Evolutionary conservation across 164 flowering plant genomes (phyloP).

Genomic region (Platanus orientalis): DNA sequence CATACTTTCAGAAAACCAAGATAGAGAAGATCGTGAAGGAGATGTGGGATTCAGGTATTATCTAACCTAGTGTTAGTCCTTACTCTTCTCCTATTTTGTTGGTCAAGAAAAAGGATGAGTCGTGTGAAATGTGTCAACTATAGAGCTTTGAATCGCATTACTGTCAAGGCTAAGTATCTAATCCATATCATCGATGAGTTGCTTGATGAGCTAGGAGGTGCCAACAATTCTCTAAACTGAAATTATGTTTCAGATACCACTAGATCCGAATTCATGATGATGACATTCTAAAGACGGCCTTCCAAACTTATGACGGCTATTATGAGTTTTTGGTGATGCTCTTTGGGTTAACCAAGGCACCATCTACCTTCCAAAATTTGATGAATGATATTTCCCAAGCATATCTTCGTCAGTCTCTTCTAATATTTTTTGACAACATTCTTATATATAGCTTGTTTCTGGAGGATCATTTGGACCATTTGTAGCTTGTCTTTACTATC

Average conservation of each 20-base stretch:
- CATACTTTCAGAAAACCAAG: too few relatives aligned
- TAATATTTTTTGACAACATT: too few relatives aligned
- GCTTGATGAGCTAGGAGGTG: background rate
- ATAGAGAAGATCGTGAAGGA: background rate
- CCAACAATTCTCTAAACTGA: background rate
- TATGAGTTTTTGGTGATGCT: too few relatives aligned
- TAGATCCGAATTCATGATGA: background rate
- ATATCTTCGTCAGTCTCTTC: background rate
- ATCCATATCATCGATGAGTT: too few relatives aligned
- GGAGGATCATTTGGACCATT: too few relatives aligned
- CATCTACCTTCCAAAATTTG: background rate
- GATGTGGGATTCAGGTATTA: background rate
- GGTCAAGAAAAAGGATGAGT: too few relatives aligned
- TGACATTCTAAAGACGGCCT: background rate
- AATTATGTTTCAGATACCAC: background rate
- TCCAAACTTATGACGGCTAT: background rate
- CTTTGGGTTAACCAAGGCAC: background rate
- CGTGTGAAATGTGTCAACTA: too few relatives aligned
- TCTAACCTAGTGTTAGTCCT: background rate
- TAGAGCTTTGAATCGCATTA: too few relatives aligned
- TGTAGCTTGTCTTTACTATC: too few relatives aligned
- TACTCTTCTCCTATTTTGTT: too few relatives aligned
- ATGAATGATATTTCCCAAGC: background rate
- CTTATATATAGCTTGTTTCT: too few relatives aligned
- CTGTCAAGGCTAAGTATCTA: background rate